These are phyloP conservation scores for Paraleonurus japonicus DNA, from an alignment of 257 asterid species.

Conservation along the genomic window DNA sequence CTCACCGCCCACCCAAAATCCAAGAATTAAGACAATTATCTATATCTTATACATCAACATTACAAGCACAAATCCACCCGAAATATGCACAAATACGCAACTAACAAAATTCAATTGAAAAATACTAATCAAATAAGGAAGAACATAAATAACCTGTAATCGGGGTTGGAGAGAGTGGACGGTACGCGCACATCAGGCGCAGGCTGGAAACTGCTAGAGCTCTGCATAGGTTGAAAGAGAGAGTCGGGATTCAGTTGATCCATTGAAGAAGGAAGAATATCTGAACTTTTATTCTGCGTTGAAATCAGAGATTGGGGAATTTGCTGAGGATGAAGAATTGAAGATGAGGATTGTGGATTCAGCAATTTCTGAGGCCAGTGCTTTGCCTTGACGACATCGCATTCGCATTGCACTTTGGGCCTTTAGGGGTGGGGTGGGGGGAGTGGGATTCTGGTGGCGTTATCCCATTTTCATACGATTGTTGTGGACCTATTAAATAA, in stretches of 20 bases:
- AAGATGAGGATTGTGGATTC: slow-evolving; percentile 16
- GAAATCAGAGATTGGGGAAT: slow-evolving; percentile 20
- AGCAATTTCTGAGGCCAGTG: slow-evolving; percentile 26
- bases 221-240: slow-evolving; percentile 46
- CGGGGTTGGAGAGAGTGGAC: slow-evolving; percentile 41
- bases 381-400: slow-evolving; percentile 36
- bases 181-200: slow-evolving; percentile 41
- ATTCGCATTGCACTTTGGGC: slow-evolving; percentile 19
- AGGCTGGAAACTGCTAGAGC: slow-evolving; percentile 47
- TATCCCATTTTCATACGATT: slow-evolving; percentile 27
- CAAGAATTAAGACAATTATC: slow-evolving; percentile 10
- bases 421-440: background rate
- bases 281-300: background rate
- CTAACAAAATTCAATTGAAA: background rate
- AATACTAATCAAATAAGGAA: background rate
- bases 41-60: background rate
- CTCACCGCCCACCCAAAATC: slow-evolving; percentile 3
- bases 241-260: slow-evolving; percentile 56
- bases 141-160: slow-evolving; percentile 46
- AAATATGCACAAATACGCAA: background rate
- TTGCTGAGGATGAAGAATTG: no score
- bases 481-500: no score
- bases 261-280: slow-evolving; percentile 29
- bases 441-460: slow-evolving; percentile 19
- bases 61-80: background rate